Evolutionary conservation across 1,284 basidiomycete species (phyloP), one percentile per base, ranked within the genome.

Genomic region (Sphagnurus paluster): DNA sequence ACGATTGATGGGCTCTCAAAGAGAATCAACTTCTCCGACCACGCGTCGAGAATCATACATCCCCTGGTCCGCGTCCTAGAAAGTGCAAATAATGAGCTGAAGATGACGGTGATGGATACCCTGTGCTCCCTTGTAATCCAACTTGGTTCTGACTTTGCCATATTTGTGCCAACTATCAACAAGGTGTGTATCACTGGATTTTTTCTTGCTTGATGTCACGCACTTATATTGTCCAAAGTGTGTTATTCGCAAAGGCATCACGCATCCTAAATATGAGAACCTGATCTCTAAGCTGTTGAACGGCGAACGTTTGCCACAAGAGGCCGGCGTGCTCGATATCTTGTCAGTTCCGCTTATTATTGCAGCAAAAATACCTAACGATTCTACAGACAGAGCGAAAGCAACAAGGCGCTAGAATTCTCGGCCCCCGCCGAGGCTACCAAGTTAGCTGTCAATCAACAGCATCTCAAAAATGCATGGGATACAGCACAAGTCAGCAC

Each of bases 21-120:
- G 54, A 85, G 96, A 54, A 93, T 99, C 59, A 98, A 99, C 69
- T 98, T 99, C 63, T 95, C 92, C n/a, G 97, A 99, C 62, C 95
- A 99, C 60, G 94, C 96, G 6, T 97, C 94, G 14, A 82, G 96
- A 37, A 98, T 99, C 59, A 92, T 99, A 19, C 97, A 98, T 61
- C 96, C 97, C 2, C 76, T 99, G 11, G 88, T 95, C 30, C 82
- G 97, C 36, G 90, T 98, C 3, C 72, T 99, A 43, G 84, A 87
- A 33, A 76, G 76, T n/a, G 72, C 79, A 4, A 87, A 80, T 53
- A 90, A 90, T 44, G 96, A 99, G 50, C 73, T 99, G 37, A 79
- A 92, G 24, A 80, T 79, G 64, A 84, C 91, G 0, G 91, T 95
- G 6, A 88, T 99, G 87, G 95, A 98, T 57, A 93, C 95, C 1